phyloP scores from a whole-genome alignment of 495 filamentous ascomycete genomes.

The Tuber aestivum region DNA sequence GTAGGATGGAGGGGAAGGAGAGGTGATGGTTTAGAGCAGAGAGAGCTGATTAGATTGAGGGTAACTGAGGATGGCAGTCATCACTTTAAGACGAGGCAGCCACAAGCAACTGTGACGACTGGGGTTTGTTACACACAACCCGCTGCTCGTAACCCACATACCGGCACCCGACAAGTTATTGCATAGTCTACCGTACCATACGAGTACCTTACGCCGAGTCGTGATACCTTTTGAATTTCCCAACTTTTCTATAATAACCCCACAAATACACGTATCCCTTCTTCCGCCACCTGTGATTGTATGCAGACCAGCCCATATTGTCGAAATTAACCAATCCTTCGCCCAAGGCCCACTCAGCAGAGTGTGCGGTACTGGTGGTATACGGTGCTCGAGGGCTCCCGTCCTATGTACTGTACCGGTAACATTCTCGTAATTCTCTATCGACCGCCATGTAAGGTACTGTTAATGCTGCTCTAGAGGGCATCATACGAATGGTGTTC shows the following conservation, averaged over 20 bases:
- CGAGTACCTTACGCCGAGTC: neutral
- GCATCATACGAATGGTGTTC: neutral
- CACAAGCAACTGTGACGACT: neutral
- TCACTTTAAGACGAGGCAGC: conserved; percentile 2
- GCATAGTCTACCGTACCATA: neutral
- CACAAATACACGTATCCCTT: neutral
- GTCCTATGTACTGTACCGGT: neutral
- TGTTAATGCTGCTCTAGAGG: neutral
- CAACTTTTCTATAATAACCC: neutral
- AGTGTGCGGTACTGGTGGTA: neutral
- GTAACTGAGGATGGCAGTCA: neutral
- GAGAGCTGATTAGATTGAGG: conserved; percentile 1
- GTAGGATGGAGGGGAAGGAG: conserved; percentile 36
- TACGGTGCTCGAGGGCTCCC: neutral
- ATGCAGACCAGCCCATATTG: neutral
- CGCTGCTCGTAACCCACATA: neutral
- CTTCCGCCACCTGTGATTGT: neutral
- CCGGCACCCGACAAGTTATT: too few relatives aligned
- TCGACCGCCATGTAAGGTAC: neutral
- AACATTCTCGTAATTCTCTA: neutral
- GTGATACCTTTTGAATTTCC: neutral
- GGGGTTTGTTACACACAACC: conserved; percentile 5
- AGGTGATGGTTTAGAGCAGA: conserved; percentile 21
- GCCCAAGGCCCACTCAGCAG: neutral
- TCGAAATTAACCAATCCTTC: neutral